Evolutionary conservation across 257 asterid genomes (phyloP).

Genomic region (Datura wrightii): DNA sequence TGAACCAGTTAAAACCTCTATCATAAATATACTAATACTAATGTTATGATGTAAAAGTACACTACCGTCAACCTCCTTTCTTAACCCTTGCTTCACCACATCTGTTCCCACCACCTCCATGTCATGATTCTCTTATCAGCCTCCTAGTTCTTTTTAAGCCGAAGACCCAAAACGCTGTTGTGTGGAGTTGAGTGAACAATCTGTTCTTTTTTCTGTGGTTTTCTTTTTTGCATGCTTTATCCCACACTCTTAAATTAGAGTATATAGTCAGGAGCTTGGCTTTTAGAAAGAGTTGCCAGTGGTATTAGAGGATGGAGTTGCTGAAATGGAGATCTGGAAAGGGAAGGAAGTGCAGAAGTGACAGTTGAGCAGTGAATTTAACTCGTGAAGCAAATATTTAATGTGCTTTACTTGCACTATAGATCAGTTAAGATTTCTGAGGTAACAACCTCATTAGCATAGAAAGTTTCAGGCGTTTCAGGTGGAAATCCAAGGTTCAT

Average conservation of each 20-base stretch:
- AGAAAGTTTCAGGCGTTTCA: slow-evolving; percentile 36
- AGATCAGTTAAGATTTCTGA: neutral
- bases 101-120: slow-evolving; percentile 5
- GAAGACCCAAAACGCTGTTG: slow-evolving; percentile 5
- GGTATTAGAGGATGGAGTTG: neutral
- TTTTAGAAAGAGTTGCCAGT: neutral
- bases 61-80: slow-evolving; percentile 23
- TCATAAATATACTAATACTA: neutral
- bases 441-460: slow-evolving; percentile 39
- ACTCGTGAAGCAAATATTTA: neutral
- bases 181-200: neutral
- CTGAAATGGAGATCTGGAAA: slow-evolving; percentile 22
- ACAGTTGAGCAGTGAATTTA: neutral
- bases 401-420: neutral
- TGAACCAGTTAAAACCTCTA: slow-evolving; percentile 17
- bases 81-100: neutral
- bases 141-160: neutral
- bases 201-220: neutral
- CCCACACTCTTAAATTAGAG: slow-evolving; percentile 1
- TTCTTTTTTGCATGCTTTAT: slow-evolving; percentile 8
- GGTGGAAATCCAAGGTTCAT: neutral
- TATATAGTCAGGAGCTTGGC: neutral
- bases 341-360: neutral
- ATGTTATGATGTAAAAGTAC: neutral
- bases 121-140: neutral